Evolutionary conservation across 2,329 filamentous ascomycete genomes (phyloP), one percentile per base, ranked within the genome.

Genomic region (Ambrosiella beaveri): DNA sequence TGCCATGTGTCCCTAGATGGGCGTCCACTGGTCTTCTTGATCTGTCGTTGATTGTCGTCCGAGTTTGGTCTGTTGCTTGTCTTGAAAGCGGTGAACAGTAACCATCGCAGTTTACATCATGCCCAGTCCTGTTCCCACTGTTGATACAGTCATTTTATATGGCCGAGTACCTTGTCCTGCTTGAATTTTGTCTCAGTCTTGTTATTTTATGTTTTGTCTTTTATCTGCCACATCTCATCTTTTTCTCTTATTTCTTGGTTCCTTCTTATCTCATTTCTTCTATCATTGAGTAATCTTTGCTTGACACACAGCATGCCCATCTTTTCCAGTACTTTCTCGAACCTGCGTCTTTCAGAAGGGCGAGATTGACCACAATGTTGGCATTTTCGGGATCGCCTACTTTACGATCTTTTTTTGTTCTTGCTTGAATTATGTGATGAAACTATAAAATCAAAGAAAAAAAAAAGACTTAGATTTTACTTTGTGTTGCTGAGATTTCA

Each of bases 191-290:
- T 47, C n/a, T 47, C 44, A 3, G 11, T 27, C 27, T 27, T 27
- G 27, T 5, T 4, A 27, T 27, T 27, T 27, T 47, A 15, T 47
- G 44, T 47, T 47, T 47, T 17, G 44, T 17, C 19, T 8, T 15
- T 47, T 47, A 47, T 47, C n/a, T 47, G 3, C 44, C 44, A 47
- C 44, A 47, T 47, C 19, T 47, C 40, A 40, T 59, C 45, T 56
- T 13, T 17, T 11, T 38, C 15, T 9, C 44, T 49, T 35, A 39
- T 37, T 17, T 58, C 47, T 54, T 54, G 12, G 54, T 57, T 27
- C 47, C 36, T 38, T 50, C 36, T 50, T 58, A 50, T 35, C 19
- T 47, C 19, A 13, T 41, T 41, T 11, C 40, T 41, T 41, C 11
- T 41, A 11, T 47, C 7, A 15, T 17, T 47, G 44, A 15, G n/a